Percentiles rank a stretch among this genome's conserved stretches.
These are phyloP conservation scores for Cercospora canescens DNA, from an alignment of 2,329 filamentous ascomycete genomes.

Conservation along the genomic window DNA sequence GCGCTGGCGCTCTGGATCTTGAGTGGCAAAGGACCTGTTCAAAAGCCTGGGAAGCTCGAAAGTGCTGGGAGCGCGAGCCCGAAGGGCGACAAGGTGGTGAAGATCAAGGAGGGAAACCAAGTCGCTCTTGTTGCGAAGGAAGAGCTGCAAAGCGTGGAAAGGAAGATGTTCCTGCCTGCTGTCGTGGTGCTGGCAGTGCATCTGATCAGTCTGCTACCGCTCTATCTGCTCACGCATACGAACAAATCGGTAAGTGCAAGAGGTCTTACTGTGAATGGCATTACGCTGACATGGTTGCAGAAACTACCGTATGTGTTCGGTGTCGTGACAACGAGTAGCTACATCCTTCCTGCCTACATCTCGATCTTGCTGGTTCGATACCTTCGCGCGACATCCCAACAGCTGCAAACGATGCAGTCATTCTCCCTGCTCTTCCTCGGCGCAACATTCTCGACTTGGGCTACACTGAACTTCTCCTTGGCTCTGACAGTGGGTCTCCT, in stretches of 20 bases:
- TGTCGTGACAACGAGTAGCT: constrained; percentile 47
- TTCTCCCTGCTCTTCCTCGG: constrained; percentile 92
- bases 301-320: constrained; percentile 52
- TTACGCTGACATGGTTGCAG: constrained; percentile 6
- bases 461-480: constrained; percentile 93
- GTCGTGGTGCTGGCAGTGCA: constrained; percentile 72
- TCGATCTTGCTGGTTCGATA: constrained; percentile 22
- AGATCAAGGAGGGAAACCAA: constrained; percentile 39
- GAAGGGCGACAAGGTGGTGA: constrained; percentile 38
- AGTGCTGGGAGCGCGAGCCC: constrained; percentile 31
- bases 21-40: constrained; percentile 58
- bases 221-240: constrained; percentile 82
- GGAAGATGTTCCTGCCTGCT: constrained; percentile 72
- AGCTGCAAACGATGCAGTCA: constrained; percentile 78
- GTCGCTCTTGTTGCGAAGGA: constrained; percentile 41
- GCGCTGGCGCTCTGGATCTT: constrained; percentile 92
- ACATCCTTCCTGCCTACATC: constrained; percentile 33
- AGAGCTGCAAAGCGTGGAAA: constrained; percentile 51
- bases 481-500: constrained; percentile 81
- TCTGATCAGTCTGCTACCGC: constrained; percentile 73
- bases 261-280: constrained; percentile 31
- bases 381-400: constrained; percentile 49
- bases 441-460: constrained; percentile 87
- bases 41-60: constrained; percentile 36
- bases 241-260: constrained; percentile 57